Base-by-base conservation (phyloP, 257 asterid genomes). In the Solanum sitiens region DNA sequence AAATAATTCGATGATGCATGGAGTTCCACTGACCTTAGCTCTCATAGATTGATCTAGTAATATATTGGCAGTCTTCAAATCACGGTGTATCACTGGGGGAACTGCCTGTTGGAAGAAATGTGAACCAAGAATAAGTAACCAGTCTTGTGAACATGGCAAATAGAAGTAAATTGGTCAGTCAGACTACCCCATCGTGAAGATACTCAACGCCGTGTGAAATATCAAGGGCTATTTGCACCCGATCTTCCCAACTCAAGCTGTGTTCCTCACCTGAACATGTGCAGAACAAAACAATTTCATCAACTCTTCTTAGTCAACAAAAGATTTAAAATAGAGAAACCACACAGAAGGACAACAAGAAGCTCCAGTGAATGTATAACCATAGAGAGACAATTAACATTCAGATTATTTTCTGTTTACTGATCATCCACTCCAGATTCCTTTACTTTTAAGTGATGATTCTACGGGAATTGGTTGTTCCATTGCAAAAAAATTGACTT, bases 141-240 rank as follows among this genome's bases (percentile, higher is more conserved):
- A 84, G 85, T 77, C 53, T 35, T 16, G 72, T 32, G 79, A 87
- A 76, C 42, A 83, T 20, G 40, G 59, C 86, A 80, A 82, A 35
- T n/a, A 53, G 73, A 86, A 20, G 70, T 47, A 16, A 83, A 47
- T 65, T 61, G 82, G 47, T 65, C 63, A 85, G 68, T 83, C 75
- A 86, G 87, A 91, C 84, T 94, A 96, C 99, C 98, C 99, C 99
- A 50, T 97, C 99, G 33, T 97, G 99, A 87, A 97, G 99, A 91
- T 97, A 97, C 86, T 94, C 98, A 85, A 97, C 92, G 87, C 99
- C 99, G 39, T 97, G 99, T 87, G 99, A 95, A 89, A 97, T 91
- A 89, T 96, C 99, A 83, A 94, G 93, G 37, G 98, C 99, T 86
- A 97, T 92, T 91, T 97, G 99, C 88, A 97, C 90, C 83, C 99